Evolutionary conservation across 345 rosid genomes (phyloP), one percentile per base, ranked within the genome.

Genomic region (Acer saccharum): DNA sequence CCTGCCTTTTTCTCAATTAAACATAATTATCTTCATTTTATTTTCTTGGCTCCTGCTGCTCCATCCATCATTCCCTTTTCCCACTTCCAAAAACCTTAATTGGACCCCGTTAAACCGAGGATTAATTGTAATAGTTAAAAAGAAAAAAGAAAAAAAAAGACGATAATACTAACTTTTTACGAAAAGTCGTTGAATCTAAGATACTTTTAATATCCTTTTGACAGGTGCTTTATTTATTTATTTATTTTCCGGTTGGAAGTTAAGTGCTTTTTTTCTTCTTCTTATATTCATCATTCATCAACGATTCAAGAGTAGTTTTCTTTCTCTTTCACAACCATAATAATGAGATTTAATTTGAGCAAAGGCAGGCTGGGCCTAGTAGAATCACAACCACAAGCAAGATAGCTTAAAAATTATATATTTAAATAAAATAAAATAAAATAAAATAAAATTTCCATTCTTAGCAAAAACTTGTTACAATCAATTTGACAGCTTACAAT

Each of bases 381-480:
- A 20, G 65, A 39, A 12, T 23, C 14, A 23, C 72, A 55, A n/a
- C 73, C 55, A 67, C 46, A 43, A 9, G 10, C 57, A 8, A 6
- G 46, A 17, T 57, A 52, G 64, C 29, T 55, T 35, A 57, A 35
- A 35, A 32, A 32, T 32, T 3, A 32, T 3, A 32, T 32, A 32
- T 32, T 23, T 23, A 23, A 23, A 23, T 27, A 27, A 27, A 29
- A 29, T 32, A 17, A 58, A 58, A 57, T 6, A 44, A 7, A 50
- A 18, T 17, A 16, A 18, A 14, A n/a, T 70, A n/a, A n/a, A n/a
- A n/a, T 58, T 58, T 20, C 43, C 12, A 21, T 29, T 71, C 29
- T 16, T n/a, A 58, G 79, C 46, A 60, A 76, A 60, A 76, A 39
- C 57, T 67, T 21, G 41, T 52, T 13, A 70, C 54, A 57, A 43